Conservation (phyloP, 371 early-diverging fungal species). For the Mucor sp. region DNA sequence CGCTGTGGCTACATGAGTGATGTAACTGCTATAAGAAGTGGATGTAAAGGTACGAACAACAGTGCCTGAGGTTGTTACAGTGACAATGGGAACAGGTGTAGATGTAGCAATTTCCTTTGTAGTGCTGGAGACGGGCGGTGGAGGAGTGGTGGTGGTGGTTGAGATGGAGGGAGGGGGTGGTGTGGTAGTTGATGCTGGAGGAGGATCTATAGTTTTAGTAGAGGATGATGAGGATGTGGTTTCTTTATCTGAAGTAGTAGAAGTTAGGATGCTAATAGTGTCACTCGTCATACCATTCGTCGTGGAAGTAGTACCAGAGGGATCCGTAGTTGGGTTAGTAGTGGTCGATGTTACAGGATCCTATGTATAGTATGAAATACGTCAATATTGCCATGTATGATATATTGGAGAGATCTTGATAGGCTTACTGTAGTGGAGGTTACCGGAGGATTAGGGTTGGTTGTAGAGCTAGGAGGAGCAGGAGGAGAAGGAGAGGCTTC, state of each 20-base stretch:
- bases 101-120: constrained; percentile 5
- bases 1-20: constrained; percentile 4
- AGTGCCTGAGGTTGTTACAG: constrained; percentile 17
- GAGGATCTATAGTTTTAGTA: background rate
- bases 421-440: background rate
- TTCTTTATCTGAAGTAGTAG: background rate
- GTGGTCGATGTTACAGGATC: background rate
- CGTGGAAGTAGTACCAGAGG: constrained; percentile 3
- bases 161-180: background rate
- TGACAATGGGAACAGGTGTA: constrained; percentile 16
- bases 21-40: constrained; percentile 18
- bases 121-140: background rate
- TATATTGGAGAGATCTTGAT: background rate
- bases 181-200: background rate
- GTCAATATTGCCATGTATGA: background rate
- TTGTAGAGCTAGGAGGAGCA: background rate
- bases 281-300: constrained; percentile 10
- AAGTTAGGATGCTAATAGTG: background rate
- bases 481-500: background rate
- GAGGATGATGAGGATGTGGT: background rate
- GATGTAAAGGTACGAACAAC: constrained; percentile 16
- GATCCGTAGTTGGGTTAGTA: background rate
- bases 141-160: background rate
- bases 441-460: background rate
- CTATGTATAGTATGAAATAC: background rate